phyloP scores from a whole-genome alignment of 441 rosid genomes.

The Gossypium laxum region DNA sequence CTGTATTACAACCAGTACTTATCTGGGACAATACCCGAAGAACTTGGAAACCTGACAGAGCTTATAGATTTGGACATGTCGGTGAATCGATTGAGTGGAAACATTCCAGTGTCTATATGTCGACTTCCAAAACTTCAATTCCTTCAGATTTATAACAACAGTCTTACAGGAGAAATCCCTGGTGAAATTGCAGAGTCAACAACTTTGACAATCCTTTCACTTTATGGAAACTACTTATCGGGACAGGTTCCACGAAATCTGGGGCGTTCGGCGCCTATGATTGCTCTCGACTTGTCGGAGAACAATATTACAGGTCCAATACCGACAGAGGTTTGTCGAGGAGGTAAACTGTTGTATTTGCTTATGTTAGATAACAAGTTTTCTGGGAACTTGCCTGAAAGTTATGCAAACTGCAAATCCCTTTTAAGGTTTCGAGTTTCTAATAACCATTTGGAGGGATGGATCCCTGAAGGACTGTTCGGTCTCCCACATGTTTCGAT shows the following conservation, averaged over 20 bases:
- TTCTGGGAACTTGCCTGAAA: constrained; percentile 54
- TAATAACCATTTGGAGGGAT: constrained; percentile 52
- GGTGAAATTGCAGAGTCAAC: constrained; percentile 48
- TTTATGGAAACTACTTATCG: constrained; percentile 59
- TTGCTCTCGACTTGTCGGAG: constrained; percentile 70
- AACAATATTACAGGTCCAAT: constrained; percentile 62
- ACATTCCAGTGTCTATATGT: constrained; percentile 62
- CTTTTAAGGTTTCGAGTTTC: constrained; percentile 74
- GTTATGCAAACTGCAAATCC: constrained; percentile 50
- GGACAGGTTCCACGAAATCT: constrained; percentile 69
- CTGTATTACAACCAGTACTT: constrained; percentile 71
- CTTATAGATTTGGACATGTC: constrained; percentile 76
- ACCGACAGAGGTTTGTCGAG: constrained; percentile 55
- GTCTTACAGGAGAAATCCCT: constrained; percentile 76
- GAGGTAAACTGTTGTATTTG: constrained; percentile 69
- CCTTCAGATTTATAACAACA: constrained; percentile 85
- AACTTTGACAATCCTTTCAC: constrained; percentile 51
- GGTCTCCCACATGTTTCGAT: constrained; percentile 82
- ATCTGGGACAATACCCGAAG: constrained; percentile 67
- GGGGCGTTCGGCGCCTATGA: constrained; percentile 49
- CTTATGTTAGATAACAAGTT: constrained; percentile 64
- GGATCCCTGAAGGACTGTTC: constrained; percentile 52
- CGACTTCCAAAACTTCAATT: constrained; percentile 67
- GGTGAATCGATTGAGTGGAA: constrained; percentile 62
- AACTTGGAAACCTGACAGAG: constrained; percentile 78